Evolutionary conservation across 768 basidiomycete genomes (phyloP).

Genomic region (Lactarius deliciosus): DNA sequence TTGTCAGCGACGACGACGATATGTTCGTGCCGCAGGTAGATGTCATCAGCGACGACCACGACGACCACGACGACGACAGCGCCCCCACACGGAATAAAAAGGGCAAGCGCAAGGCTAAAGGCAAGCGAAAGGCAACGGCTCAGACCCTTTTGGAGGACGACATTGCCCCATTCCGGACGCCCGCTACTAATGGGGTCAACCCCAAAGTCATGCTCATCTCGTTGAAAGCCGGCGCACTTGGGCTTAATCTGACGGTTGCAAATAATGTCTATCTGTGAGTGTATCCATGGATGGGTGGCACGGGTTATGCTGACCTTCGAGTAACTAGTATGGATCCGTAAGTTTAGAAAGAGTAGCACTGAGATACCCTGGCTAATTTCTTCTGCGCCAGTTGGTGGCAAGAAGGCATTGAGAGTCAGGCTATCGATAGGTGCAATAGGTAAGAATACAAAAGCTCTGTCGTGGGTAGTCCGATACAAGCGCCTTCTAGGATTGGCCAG

Average conservation of each 20-base stretch:
- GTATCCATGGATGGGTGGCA: background rate
- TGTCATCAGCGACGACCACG: slow-evolving; percentile 27
- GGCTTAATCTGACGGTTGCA: slow-evolving; percentile 84
- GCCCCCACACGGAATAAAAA: slow-evolving; percentile 29
- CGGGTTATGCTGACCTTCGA: background rate
- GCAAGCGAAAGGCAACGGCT: slow-evolving; percentile 30
- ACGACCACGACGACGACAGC: slow-evolving; percentile 12
- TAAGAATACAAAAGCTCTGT: slow-evolving; percentile 26
- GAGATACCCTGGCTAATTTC: background rate
- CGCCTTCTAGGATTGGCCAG: slow-evolving; percentile 63
- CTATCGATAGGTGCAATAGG: slow-evolving; percentile 79
- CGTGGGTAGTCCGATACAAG: background rate
- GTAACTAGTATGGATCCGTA: slow-evolving; percentile 75
- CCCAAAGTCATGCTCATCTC: slow-evolving; percentile 86
- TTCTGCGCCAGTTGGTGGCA: slow-evolving; percentile 68
- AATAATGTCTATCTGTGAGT: slow-evolving; percentile 82
- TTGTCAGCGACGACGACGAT: slow-evolving; percentile 35
- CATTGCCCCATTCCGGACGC: background rate
- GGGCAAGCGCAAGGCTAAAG: slow-evolving; percentile 30
- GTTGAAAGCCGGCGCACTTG: slow-evolving; percentile 79
- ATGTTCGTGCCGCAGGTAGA: slow-evolving; percentile 37
- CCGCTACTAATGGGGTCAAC: slow-evolving; percentile 40
- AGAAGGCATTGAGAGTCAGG: slow-evolving; percentile 84
- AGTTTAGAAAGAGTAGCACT: slow-evolving; percentile 37
- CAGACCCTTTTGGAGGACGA: background rate